Percentiles rank a stretch among this genome's conserved stretches.
Conservation (phyloP, 2,329 filamentous ascomycete species). For the Neonectria sp. region DNA sequence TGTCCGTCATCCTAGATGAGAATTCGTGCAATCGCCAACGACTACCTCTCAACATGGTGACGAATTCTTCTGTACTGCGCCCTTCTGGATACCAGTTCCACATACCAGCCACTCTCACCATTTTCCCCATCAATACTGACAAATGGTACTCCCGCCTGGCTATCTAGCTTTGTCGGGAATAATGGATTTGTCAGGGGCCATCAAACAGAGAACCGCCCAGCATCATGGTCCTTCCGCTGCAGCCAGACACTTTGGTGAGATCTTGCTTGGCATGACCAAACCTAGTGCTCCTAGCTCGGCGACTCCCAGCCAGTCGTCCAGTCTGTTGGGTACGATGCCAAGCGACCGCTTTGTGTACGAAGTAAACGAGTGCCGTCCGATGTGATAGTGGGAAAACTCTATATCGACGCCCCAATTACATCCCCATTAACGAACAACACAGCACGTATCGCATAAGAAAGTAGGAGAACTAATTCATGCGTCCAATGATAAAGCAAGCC, state of each 20-base stretch:
- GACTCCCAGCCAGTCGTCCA: conserved; percentile 15
- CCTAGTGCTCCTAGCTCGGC: conserved; percentile 8
- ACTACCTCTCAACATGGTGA: conserved; percentile 24
- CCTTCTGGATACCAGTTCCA: conserved; percentile 23
- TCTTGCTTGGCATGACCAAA: conserved; percentile 26
- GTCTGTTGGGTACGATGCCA: conserved; percentile 17
- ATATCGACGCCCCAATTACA: conserved; percentile 17
- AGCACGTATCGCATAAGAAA: background rate
- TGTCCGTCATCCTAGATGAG: conserved; percentile 27
- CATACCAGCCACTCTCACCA: background rate
- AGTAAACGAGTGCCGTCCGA: conserved; percentile 3
- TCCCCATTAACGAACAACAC: background rate
- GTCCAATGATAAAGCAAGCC: conserved; percentile 1
- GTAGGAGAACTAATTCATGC: conserved; percentile 3
- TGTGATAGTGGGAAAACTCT: conserved; percentile 18
- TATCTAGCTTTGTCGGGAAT: conserved; percentile 9
- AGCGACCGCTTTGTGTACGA: conserved; percentile 2
- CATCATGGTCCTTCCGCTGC: conserved; percentile 9
- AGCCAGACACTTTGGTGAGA: conserved; percentile 18
- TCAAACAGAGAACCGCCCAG: background rate
- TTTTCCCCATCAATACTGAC: background rate
- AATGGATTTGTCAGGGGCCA: conserved; percentile 9
- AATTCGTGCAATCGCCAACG: conserved; percentile 32
- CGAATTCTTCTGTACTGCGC: conserved; percentile 12
- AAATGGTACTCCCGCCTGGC: background rate